phyloP scores from a whole-genome alignment of 306 rosid species.

The Dalbergia oliveri region DNA sequence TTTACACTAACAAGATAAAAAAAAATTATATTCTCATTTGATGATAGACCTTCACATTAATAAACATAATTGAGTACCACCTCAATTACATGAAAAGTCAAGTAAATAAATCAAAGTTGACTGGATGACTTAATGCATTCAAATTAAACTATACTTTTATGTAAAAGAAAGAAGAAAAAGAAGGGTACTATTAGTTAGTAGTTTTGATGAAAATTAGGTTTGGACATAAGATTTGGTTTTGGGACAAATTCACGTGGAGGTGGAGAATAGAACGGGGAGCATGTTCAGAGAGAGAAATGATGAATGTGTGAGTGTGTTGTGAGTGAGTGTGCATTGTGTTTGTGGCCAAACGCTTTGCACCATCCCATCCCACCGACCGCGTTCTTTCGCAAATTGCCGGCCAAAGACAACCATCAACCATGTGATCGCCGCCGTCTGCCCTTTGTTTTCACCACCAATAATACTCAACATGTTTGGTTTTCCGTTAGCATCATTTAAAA shows the following conservation, averaged over 20 bases:
- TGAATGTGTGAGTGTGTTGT: background rate
- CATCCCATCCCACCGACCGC: constrained; percentile 4
- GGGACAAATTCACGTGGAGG: constrained; percentile 18
- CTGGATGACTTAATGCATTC: too few species aligned
- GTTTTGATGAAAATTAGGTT: background rate
- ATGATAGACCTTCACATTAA: too few species aligned
- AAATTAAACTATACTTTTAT: too few species aligned
- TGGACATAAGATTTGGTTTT: background rate
- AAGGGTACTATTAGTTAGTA: background rate
- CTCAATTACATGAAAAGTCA: too few species aligned
- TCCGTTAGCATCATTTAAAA: too few species aligned
- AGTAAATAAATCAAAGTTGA: too few species aligned
- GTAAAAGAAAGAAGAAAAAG: too few species aligned
- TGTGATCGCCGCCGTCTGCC: constrained; percentile 24
- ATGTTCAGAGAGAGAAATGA: constrained; percentile 25
- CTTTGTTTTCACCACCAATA: background rate
- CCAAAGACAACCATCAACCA: constrained; percentile 35
- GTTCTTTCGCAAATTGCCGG: background rate
- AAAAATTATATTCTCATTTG: too few species aligned
- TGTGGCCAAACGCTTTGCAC: background rate
- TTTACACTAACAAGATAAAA: too few species aligned
- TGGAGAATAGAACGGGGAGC: constrained; percentile 32
- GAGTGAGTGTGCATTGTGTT: background rate
- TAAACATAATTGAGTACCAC: too few species aligned
- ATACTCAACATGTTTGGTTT: too few species aligned